These are phyloP conservation scores for Gracilariopsis chorda DNA, from an alignment of 23 red algal genomes.

Conservation along the genomic window DNA sequence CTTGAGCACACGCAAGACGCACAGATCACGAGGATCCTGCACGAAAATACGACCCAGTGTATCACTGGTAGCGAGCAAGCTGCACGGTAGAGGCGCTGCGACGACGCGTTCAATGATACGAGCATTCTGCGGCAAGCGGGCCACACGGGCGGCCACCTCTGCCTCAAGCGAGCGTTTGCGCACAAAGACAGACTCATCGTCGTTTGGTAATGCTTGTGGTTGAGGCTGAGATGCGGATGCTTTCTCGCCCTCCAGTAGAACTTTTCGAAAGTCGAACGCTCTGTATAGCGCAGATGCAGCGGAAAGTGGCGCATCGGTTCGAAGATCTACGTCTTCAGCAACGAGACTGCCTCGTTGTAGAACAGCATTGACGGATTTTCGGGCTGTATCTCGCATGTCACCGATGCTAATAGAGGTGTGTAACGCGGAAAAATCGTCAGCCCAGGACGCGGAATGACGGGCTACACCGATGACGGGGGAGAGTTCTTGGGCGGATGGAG, in stretches of 20 bases:
- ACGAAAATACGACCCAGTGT: slow-evolving; percentile 64
- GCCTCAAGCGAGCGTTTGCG: slow-evolving; percentile 7
- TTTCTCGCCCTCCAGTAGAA: background rate
- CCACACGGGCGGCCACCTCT: slow-evolving; percentile 1
- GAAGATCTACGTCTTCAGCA: background rate
- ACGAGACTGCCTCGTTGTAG: background rate
- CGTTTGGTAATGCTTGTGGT: background rate
- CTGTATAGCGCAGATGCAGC: slow-evolving; percentile 10
- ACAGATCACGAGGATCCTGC: slow-evolving; percentile 61
- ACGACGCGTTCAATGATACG: slow-evolving; percentile 54
- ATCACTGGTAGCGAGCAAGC: slow-evolving; percentile 50
- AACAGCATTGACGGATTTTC: slow-evolving; percentile 53
- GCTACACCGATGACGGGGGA: slow-evolving; percentile 29
- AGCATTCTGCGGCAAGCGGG: slow-evolving; percentile 30
- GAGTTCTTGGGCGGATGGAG: background rate
- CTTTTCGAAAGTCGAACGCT: background rate
- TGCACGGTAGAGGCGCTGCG: slow-evolving; percentile 51
- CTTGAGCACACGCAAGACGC: slow-evolving; percentile 69
- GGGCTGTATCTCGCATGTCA: slow-evolving; percentile 60
- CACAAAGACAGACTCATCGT: background rate
- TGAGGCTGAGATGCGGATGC: background rate
- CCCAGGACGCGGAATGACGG: slow-evolving; percentile 37
- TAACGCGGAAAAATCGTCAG: slow-evolving; percentile 10
- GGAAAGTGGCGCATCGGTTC: background rate
- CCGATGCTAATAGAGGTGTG: slow-evolving; percentile 18